phyloP scores from a whole-genome alignment of 805 yeast species.

The Pichia exigua region DNA sequence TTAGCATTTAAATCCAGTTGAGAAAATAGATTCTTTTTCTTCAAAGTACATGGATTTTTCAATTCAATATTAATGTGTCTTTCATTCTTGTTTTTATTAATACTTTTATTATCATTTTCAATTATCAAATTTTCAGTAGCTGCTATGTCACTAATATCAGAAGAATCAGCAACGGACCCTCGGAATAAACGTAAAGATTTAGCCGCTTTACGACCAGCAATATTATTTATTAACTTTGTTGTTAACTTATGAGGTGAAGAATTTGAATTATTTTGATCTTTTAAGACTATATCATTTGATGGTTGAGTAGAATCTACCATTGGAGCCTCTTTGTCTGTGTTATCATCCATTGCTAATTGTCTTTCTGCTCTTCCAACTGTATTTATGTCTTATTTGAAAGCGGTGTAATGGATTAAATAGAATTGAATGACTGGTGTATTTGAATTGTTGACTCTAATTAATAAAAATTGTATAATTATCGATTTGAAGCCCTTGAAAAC shows the following conservation, averaged over 20 bases:
- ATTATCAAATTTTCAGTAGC: background rate
- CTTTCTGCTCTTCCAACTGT: background rate
- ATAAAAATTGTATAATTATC: background rate
- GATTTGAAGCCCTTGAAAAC: background rate
- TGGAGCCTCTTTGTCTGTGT: background rate
- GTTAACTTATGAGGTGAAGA: constrained; percentile 6
- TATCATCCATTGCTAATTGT: background rate
- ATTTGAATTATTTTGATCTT: background rate
- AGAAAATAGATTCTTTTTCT: background rate
- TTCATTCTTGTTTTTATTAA: background rate
- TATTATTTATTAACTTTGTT: constrained; percentile 6
- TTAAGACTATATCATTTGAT: background rate
- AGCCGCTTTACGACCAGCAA: constrained; percentile 37
- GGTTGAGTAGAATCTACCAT: background rate
- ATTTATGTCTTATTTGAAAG: background rate
- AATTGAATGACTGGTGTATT: background rate
- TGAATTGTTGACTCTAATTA: background rate
- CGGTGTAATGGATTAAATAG: background rate
- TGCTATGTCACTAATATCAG: background rate
- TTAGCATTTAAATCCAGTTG: background rate
- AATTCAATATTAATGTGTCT: background rate
- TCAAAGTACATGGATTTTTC: constrained; percentile 4
- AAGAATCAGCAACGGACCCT: constrained; percentile 4
- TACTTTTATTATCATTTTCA: background rate
- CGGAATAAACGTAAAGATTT: constrained; percentile 46